Evolutionary conservation across 140 eudicot genomes (phyloP).

Genomic region (Oenanthe javanica): DNA sequence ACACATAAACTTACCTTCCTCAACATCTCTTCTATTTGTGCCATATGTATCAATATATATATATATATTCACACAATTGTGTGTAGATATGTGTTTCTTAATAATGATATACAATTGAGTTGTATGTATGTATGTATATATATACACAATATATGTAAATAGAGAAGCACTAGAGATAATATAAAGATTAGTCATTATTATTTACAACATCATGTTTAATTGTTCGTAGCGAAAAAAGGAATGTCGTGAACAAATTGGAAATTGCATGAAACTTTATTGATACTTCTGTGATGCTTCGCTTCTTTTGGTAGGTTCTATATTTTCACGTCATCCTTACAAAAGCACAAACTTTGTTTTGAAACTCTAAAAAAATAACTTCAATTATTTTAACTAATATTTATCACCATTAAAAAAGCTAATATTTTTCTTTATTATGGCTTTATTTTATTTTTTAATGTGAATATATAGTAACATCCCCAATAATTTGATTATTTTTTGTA

Average conservation of each 20-base stretch:
- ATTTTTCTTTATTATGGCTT: too few relatives aligned
- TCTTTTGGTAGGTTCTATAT: not conserved
- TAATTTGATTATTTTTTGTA: too few relatives aligned
- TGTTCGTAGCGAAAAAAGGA: not conserved
- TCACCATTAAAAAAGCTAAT: too few relatives aligned
- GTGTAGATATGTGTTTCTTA: too few relatives aligned
- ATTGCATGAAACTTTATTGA: not conserved
- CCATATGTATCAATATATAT: not conserved
- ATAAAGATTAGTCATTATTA: not conserved
- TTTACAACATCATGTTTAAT: not conserved
- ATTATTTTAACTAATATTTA: too few relatives aligned
- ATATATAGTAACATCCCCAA: too few relatives aligned
- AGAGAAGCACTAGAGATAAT: not conserved
- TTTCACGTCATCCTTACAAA: not conserved
- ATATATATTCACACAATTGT: not conserved
- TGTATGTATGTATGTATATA: not conserved
- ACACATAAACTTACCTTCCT: not conserved
- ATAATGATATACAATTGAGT: not conserved
- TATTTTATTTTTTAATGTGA: too few relatives aligned
- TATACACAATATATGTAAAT: too few relatives aligned
- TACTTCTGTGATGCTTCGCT: slow-evolving; percentile 14
- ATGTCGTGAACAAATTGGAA: not conserved
- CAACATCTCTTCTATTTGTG: not conserved
- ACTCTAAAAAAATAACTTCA: too few relatives aligned
- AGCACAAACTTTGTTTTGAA: not conserved